These are phyloP conservation scores for Remersonia thermophila DNA, from an alignment of 2,329 filamentous ascomycete genomes.

Conservation along the genomic window DNA sequence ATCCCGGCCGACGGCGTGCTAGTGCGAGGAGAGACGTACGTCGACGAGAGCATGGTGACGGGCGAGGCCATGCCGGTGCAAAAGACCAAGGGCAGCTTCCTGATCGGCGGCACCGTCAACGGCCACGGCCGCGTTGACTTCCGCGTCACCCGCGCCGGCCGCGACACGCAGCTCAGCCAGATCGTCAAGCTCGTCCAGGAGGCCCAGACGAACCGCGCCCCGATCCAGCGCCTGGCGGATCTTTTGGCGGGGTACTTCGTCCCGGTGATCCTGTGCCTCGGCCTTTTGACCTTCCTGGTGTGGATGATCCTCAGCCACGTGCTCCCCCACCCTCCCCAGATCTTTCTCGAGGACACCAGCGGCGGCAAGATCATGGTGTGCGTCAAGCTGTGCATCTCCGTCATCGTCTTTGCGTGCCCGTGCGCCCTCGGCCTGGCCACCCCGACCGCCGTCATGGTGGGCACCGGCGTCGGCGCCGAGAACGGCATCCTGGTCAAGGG, in stretches of 20 bases:
- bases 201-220: slow-evolving; percentile 85
- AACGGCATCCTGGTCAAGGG: slow-evolving; percentile 97
- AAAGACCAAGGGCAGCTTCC: slow-evolving; percentile 64
- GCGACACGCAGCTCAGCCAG: slow-evolving; percentile 92
- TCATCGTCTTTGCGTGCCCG: slow-evolving; percentile 95
- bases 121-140: slow-evolving; percentile 86
- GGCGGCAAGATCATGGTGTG: slow-evolving; percentile 95
- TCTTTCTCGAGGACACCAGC: slow-evolving; percentile 68
- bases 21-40: slow-evolving; percentile 79
- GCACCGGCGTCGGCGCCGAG: slow-evolving; percentile 90
- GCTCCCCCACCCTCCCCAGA: slow-evolving; percentile 69
- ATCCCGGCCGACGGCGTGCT: slow-evolving; percentile 86
- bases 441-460: slow-evolving; percentile 96
- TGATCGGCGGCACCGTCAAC: slow-evolving; percentile 94
- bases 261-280: slow-evolving; percentile 74
- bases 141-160: slow-evolving; percentile 79
- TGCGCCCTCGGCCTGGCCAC: slow-evolving; percentile 94
- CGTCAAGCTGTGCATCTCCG: slow-evolving; percentile 92
- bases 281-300: slow-evolving; percentile 68
- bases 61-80: slow-evolving; percentile 92
- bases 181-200: slow-evolving; percentile 98
- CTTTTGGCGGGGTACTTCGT: slow-evolving; percentile 88
- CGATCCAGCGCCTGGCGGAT: slow-evolving; percentile 88
- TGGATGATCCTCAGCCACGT: slow-evolving; percentile 96
- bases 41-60: slow-evolving; percentile 98